A percentile compares a stretch with the other conserved stretches of the same genome.
Conservation (phyloP, 352 stramenopile species). For the Pythium chondricola region DNA sequence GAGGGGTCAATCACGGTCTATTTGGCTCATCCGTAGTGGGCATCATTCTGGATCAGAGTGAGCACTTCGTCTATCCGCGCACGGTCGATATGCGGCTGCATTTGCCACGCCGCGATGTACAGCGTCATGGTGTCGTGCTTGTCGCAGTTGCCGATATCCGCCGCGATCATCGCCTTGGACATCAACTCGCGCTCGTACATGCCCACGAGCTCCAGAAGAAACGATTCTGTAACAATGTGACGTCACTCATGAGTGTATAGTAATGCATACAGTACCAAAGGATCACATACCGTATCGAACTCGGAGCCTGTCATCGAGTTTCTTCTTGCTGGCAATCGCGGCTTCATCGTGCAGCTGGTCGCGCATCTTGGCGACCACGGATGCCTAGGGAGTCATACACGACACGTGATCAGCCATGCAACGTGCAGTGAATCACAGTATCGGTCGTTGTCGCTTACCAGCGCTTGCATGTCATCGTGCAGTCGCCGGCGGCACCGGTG, state of each 20-base stretch:
- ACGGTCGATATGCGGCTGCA: slow-evolving; percentile 74
- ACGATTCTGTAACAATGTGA: slow-evolving; percentile 28
- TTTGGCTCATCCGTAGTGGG: slow-evolving; percentile 42
- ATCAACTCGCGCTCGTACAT: slow-evolving; percentile 82
- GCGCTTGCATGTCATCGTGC: slow-evolving; percentile 34
- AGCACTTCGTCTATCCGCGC: slow-evolving; percentile 58
- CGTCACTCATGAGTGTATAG: background rate
- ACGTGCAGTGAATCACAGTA: no score
- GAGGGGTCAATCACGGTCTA: no score
- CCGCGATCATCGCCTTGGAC: slow-evolving; percentile 67
- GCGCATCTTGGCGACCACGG: slow-evolving; percentile 42
- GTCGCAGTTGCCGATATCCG: slow-evolving; percentile 58
- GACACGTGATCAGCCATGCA: background rate
- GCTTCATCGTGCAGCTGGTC: slow-evolving; percentile 21
- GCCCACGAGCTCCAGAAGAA: slow-evolving; percentile 50
- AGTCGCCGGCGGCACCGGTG: slow-evolving; percentile 57
- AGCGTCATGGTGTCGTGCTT: slow-evolving; percentile 66
- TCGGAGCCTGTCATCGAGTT: slow-evolving; percentile 27
- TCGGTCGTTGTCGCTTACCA: no score
- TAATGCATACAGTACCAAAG: background rate
- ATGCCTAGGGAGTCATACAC: background rate
- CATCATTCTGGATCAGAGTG: slow-evolving; percentile 53
- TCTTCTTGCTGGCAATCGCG: slow-evolving; percentile 7
- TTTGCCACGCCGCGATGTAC: slow-evolving; percentile 82
- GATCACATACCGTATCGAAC: slow-evolving; percentile 41